Evolutionary conservation across 805 yeast species (phyloP), one percentile per base, ranked within the genome.

Genomic region (Candida stauntonica): DNA sequence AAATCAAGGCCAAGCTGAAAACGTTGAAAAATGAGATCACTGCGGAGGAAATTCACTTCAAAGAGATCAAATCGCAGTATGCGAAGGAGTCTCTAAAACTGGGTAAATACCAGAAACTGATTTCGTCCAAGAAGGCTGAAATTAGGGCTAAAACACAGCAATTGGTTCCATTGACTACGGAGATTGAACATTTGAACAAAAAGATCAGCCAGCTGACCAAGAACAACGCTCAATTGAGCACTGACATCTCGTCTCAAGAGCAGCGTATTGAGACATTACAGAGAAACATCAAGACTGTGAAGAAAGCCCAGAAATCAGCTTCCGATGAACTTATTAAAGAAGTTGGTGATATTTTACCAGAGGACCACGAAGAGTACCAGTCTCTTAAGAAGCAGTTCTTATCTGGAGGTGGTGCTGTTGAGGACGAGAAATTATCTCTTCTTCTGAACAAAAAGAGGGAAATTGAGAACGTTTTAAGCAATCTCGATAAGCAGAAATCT

Each of bases 161-260:
- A 6, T 49, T 84, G 35, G 68, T 83, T 20, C 94, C 95, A 1
- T 55, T 81, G 5, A 71, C 69, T 23, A 74, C 86, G 7, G 78
- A 77, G 44, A 71, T 72, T 38, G 65, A 66, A 9, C 66, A 81
- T 8, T 50, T 74, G 1, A 48, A 55, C 9, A 67, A 67, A 34
- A 80, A 78, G 45, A 61, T 78, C 2, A 51, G 53, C 6, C 69
- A 69, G 26, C 64, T 69, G 32, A 68, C 68, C 34, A 64, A 63
- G 26, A 75, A 79, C 53, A 62, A 75, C 5, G 64, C 60, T 19
- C 76, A 77, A 31, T 57, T 86, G 16, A 43, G 60, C 3, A 54
- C 53, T 3, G 95, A 86, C 50, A 58, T 72, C 13, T 62, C 63
- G 5, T 66, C 75, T 34, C 89, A 85, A 52, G 47, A 62, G 16